Conservation (phyloP, 306 rosid genomes). For the Pachyrhizus erosus region DNA sequence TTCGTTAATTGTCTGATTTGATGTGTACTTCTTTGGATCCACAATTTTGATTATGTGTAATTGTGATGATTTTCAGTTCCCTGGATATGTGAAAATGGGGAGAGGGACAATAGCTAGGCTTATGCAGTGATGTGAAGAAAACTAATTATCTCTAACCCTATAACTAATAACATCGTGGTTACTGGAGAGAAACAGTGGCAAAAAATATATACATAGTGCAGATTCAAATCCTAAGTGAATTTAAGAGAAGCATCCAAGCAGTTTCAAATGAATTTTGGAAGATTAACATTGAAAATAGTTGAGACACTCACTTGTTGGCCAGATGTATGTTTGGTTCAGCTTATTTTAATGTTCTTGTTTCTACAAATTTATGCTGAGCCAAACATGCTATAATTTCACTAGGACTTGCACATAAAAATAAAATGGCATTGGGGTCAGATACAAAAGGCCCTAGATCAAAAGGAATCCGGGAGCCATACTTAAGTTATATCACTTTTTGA, state of each 20-base stretch:
- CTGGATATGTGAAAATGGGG: neutral
- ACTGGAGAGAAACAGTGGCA: slow-evolving; percentile 5
- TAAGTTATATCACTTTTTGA: neutral
- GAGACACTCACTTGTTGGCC: neutral
- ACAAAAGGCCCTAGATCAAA: neutral
- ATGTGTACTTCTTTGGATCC: neutral
- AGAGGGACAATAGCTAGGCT: neutral
- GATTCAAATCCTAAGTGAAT: neutral
- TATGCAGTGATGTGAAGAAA: neutral
- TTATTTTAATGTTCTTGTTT: neutral
- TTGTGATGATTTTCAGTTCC: neutral
- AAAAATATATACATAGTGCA: neutral
- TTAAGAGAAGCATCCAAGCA: neutral
- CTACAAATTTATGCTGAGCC: neutral
- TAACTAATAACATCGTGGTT: neutral
- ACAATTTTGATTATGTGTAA: neutral
- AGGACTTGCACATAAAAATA: neutral
- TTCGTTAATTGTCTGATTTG: neutral
- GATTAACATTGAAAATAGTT: neutral
- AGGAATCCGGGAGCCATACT: neutral
- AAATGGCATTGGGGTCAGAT: neutral
- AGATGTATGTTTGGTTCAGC: neutral
- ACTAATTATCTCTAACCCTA: neutral
- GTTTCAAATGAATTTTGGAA: slow-evolving; percentile 19
- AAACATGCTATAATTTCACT: neutral